Evolutionary conservation across 2,329 filamentous ascomycete genomes (phyloP).

Genomic region (Paecilomyces fulvus): DNA sequence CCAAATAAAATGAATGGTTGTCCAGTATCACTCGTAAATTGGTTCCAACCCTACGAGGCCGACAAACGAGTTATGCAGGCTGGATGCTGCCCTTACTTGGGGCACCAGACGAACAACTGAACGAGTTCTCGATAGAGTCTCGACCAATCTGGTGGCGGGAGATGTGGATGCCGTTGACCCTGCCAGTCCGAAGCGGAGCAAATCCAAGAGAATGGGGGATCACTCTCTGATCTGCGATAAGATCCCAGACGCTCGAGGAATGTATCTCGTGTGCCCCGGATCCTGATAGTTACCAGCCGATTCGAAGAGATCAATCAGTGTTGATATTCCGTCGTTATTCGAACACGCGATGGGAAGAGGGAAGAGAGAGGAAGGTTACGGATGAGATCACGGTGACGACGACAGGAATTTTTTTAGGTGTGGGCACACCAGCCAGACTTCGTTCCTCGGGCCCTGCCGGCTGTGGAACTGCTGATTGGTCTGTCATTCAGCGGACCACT

Average conservation of each 20-base stretch:
- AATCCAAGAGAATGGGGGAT: neutral
- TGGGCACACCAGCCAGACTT: neutral
- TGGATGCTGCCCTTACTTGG: neutral
- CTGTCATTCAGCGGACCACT: neutral
- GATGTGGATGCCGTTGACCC: neutral
- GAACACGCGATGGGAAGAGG: neutral
- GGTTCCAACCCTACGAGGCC: neutral
- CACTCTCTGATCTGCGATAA: neutral
- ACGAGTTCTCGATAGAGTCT: neutral
- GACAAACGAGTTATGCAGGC: neutral
- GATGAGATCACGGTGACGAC: slow-evolving; percentile 34
- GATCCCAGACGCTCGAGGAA: neutral
- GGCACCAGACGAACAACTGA: neutral
- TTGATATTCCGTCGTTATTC: too few relatives aligned
- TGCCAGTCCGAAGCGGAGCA: neutral
- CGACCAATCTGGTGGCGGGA: neutral
- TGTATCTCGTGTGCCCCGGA: neutral
- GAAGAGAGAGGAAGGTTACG: neutral
- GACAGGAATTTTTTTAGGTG: slow-evolving; percentile 7
- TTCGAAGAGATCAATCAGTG: too few relatives aligned
- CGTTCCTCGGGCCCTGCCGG: neutral
- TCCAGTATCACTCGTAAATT: too few relatives aligned
- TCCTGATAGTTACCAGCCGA: neutral
- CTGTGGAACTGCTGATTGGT: neutral
- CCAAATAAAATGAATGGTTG: too few relatives aligned